Conservation (phyloP, 2,329 filamentous ascomycete species). For the Microdochium nivale region DNA sequence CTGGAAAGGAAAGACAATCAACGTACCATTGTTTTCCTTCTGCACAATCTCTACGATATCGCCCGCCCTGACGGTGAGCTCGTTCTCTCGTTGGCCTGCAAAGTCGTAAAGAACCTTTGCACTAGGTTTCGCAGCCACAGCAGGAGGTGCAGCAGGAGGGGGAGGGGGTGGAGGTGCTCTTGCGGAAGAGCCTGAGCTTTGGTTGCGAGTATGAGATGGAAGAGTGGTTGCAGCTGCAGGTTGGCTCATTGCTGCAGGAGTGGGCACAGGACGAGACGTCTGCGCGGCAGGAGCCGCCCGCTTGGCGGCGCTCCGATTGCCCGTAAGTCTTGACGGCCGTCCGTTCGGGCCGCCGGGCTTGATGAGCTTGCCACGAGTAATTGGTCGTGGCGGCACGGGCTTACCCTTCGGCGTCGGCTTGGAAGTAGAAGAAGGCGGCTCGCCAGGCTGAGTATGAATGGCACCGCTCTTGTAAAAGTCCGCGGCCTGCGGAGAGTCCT, state of each 20-base stretch:
- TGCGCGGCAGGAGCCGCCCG: conserved; percentile 15
- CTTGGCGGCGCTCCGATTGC: conserved; percentile 27
- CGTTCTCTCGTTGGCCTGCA: conserved; percentile 72
- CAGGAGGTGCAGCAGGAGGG: conserved; percentile 58
- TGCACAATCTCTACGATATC: conserved; percentile 85
- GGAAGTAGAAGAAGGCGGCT: conserved; percentile 74
- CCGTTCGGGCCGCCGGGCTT: conserved; percentile 82
- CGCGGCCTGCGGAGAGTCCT: conserved; percentile 67
- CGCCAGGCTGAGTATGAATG: conserved; percentile 78
- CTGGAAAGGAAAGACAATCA: neutral
- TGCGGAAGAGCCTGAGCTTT: conserved; percentile 39
- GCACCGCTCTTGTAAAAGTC: conserved; percentile 93
- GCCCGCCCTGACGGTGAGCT: conserved; percentile 70
- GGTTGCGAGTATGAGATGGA: conserved; percentile 45
- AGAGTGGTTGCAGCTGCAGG: conserved; percentile 25
- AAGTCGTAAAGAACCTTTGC: conserved; percentile 94
- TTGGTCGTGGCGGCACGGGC: conserved; percentile 77
- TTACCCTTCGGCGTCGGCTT: conserved; percentile 81
- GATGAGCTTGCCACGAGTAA: conserved; percentile 88
- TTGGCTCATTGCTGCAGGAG: conserved; percentile 21
- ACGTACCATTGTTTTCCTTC: conserved; percentile 88
- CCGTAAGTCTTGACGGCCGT: conserved; percentile 63
- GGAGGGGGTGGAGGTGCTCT: conserved; percentile 55
- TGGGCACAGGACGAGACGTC: conserved; percentile 23
- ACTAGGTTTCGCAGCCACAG: conserved; percentile 61